phyloP scores from a whole-genome alignment of 2,329 filamentous ascomycete species.

The Aspergillus oerlinghausenensis region DNA sequence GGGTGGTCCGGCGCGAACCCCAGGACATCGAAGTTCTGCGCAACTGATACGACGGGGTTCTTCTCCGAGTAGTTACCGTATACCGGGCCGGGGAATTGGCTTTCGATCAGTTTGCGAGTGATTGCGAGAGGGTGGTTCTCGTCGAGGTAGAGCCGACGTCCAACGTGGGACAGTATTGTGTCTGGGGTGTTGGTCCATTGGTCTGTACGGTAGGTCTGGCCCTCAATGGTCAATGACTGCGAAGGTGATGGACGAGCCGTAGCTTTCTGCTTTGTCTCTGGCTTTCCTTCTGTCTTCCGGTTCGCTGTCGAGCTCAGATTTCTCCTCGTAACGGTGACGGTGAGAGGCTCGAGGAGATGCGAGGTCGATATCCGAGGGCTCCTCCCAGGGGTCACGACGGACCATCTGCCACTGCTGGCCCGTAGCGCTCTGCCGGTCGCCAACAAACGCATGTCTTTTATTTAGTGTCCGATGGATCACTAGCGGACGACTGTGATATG shows the following conservation, averaged over 20 bases:
- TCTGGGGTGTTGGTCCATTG: conserved; percentile 79
- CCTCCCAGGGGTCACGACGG: conserved; percentile 21
- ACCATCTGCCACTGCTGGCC: conserved; percentile 31
- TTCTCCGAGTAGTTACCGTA: conserved; percentile 75
- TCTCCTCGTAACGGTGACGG: conserved; percentile 16
- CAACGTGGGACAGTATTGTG: conserved; percentile 69
- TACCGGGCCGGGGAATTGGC: conserved; percentile 68
- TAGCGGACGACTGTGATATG: neutral
- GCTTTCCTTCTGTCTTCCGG: conserved; percentile 19
- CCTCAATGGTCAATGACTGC: conserved; percentile 55
- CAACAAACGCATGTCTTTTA: conserved; percentile 32
- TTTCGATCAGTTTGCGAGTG: conserved; percentile 88
- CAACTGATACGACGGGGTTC: conserved; percentile 76
- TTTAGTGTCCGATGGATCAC: neutral
- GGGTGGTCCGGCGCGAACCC: conserved; percentile 86
- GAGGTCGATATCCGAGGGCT: conserved; percentile 19
- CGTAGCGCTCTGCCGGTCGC: conserved; percentile 38
- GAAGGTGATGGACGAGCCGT: neutral
- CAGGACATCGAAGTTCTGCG: conserved; percentile 94
- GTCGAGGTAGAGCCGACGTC: conserved; percentile 81
- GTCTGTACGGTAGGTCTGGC: conserved; percentile 63
- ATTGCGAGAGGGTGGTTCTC: conserved; percentile 85
- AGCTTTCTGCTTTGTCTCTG: conserved; percentile 7
- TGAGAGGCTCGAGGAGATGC: conserved; percentile 13
- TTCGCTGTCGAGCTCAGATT: conserved; percentile 31